Evolutionary conservation across 805 yeast species (phyloP).

Genomic region (Metschnikowia anglica): DNA sequence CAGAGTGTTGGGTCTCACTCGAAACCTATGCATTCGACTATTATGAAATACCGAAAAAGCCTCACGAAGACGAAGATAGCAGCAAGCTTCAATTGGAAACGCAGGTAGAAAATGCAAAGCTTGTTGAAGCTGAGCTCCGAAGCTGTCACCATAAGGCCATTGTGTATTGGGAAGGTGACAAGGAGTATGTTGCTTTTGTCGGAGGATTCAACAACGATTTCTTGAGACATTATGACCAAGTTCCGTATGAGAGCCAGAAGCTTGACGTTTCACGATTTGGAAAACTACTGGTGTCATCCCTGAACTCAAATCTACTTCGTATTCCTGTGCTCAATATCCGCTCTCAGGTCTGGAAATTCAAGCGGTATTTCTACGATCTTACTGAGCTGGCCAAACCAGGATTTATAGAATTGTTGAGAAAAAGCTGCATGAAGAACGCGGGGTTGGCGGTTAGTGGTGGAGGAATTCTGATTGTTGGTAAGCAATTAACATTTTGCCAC

Average conservation of each 20-base stretch:
- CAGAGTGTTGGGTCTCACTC: constrained; percentile 35
- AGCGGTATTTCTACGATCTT: constrained; percentile 33
- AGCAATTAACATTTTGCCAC: constrained; percentile 37
- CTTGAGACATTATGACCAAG: constrained; percentile 32
- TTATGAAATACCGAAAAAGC: constrained; percentile 26
- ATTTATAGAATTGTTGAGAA: constrained; percentile 24
- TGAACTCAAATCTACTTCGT: constrained; percentile 32
- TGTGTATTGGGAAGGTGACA: constrained; percentile 32
- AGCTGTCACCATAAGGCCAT: constrained; percentile 42
- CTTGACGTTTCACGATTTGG: constrained; percentile 37
- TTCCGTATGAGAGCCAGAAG: constrained; percentile 32
- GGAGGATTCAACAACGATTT: constrained; percentile 43
- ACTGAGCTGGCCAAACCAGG: constrained; percentile 22
- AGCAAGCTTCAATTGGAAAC: constrained; percentile 23
- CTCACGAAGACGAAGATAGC: constrained; percentile 34
- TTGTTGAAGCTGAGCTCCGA: constrained; percentile 42
- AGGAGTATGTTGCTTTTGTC: constrained; percentile 36
- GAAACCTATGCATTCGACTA: constrained; percentile 38
- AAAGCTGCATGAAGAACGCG: constrained; percentile 27
- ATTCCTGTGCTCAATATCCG: constrained; percentile 37
- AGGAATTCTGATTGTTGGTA: constrained; percentile 33
- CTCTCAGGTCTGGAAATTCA: constrained; percentile 43
- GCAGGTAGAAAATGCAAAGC: constrained; percentile 27
- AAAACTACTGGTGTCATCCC: constrained; percentile 28
- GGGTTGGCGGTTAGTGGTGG: constrained; percentile 34